phyloP scores from a whole-genome alignment of 2,329 filamentous ascomycete species.

The Didymella sp. region DNA sequence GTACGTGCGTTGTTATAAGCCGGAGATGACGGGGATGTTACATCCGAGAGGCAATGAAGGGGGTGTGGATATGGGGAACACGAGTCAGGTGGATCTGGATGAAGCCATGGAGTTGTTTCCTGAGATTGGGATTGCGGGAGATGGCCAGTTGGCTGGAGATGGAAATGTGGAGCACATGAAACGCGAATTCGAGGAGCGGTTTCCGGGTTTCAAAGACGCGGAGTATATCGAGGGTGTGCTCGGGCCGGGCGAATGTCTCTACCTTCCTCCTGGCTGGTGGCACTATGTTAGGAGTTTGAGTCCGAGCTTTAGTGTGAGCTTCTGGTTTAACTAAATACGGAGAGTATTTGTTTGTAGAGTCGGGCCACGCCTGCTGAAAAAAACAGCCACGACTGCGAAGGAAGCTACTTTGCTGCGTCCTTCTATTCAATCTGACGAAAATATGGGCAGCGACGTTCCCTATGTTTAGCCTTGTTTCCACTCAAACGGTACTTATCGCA shows the following conservation, averaged over 20 bases:
- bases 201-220: slow-evolving; percentile 64
- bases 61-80: slow-evolving; percentile 92
- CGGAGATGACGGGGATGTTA: slow-evolving; percentile 64
- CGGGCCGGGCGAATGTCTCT: slow-evolving; percentile 80
- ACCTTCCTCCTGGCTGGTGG: slow-evolving; percentile 97
- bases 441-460: no score
- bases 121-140: slow-evolving; percentile 29
- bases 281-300: slow-evolving; percentile 90
- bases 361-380: no score
- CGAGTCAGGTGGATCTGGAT: slow-evolving; percentile 78
- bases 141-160: no score
- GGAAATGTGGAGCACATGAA: slow-evolving; percentile 1
- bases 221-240: slow-evolving; percentile 80
- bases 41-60: slow-evolving; percentile 68
- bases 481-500: no score
- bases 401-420: no score
- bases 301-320: slow-evolving; percentile 92
- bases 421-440: no score
- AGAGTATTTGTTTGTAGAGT: no score
- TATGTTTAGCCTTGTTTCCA: no score
- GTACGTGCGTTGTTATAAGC: slow-evolving; percentile 88
- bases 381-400: no score
- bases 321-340: slow-evolving; percentile 74
- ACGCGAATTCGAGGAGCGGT: slow-evolving; percentile 44
- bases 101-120: slow-evolving; percentile 62